A percentile compares a stretch with the other conserved stretches of the same genome.
These are phyloP conservation scores for Quercus lobata DNA, from an alignment of 331 rosid species.

Conservation along the genomic window DNA sequence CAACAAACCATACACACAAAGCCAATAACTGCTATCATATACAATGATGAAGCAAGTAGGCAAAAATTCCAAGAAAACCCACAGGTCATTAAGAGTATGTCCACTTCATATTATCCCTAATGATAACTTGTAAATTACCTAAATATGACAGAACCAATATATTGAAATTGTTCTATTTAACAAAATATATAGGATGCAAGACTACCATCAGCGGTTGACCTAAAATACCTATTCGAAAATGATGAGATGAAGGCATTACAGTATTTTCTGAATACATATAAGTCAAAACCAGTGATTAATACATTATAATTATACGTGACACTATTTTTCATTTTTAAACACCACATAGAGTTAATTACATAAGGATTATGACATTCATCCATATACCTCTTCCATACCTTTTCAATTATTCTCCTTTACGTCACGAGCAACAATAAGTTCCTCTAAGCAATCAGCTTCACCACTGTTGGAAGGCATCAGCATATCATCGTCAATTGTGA, in stretches of 20 bases:
- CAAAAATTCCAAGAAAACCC: neutral
- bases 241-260: neutral
- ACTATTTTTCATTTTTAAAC: conserved; percentile 26
- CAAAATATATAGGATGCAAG: neutral
- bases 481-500: conserved; percentile 71
- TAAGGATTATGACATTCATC: conserved; percentile 18
- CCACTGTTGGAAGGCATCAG: conserved; percentile 41
- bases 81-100: neutral
- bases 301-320: conserved; percentile 28
- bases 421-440: conserved; percentile 80
- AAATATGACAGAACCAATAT: neutral
- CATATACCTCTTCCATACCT: conserved; percentile 36
- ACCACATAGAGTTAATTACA: conserved; percentile 42
- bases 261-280: neutral
- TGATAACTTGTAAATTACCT: neutral
- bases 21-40: neutral
- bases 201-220: neutral
- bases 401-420: conserved; percentile 29
- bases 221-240: neutral
- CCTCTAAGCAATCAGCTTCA: conserved; percentile 35
- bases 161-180: neutral
- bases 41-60: neutral
- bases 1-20: neutral
- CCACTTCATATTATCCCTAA: neutral
- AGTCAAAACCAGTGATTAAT: neutral